Base-by-base conservation (phyloP, 148 eudicot genomes). In the Cornus florida region DNA sequence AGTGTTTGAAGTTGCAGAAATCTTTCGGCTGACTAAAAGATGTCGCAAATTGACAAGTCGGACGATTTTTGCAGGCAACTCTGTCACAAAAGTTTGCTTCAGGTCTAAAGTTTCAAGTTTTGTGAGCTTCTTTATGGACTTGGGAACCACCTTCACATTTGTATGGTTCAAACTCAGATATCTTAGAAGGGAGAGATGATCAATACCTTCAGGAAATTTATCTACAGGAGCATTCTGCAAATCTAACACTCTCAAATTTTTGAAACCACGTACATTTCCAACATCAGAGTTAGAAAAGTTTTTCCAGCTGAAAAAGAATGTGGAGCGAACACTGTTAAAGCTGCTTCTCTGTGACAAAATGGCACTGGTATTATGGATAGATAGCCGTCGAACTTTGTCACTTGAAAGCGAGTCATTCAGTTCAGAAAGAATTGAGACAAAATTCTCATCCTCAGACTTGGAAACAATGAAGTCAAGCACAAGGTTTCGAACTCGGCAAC, bases 61-160 rank as follows among this genome's bases (percentile, higher is more conserved):
- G 10, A 28, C 24, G 7, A 48, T 39, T 9, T 23, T 59, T 68
- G 64, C 57, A 0, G 67, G 22, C 50, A 74, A 74, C 14, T 75
- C 68, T 69, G 74, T 74, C 11, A 78, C 78, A 41, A 31, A 8
- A 4, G 86, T 84, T 12, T 71, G 70, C 50, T 77, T 82, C 19
- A 86, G 83, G 50, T 86, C 85, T 72, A 86, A 75, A 13, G 86
- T 84, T 79, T 84, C 81, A 4, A 86, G 81, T 39, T 77, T 32
- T 10, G 10, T 32, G 46, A 86, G 85, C 72, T 82, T 79, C 60
- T 70, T 62, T 19, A 86, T 84, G 7, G 83, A 69, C 46, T 79
- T 82, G 41, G 86, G 86, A 86, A 50, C 70, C 17, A 23, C 39
- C 11, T 53, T 48, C 17, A 86, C 62, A 43, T 43, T 33, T 0